Evolutionary conservation across 306 rosid species (phyloP), one percentile per base, ranked within the genome.

Genomic region (Macrotyloma uniflorum): DNA sequence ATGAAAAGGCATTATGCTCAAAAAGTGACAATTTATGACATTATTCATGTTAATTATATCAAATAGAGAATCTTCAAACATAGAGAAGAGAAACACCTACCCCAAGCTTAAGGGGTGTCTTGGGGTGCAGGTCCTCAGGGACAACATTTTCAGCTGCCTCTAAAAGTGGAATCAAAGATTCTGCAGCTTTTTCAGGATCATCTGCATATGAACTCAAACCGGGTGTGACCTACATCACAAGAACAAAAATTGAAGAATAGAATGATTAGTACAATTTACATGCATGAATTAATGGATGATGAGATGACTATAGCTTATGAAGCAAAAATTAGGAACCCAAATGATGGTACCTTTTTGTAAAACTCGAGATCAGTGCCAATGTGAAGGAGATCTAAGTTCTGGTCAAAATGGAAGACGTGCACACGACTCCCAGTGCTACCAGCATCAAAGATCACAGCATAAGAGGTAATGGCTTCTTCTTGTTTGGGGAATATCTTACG

Each of bases 351-450:
- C 88, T 79, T 86, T 2, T 20, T 5, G 73, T 46, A 67, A 59
- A 85, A 86, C 74, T 90, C 96, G 19, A 90, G 79, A 71, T 77
- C 88, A 7, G 81, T 76, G 46, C 94, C 94, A 55, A 89, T 87
- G 38, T 76, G 91, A 47, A 90, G 71, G 69, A 93, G 98, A 68
- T 89, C 83, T 13, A 89, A 89, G 72, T 79, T 75, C 4, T 80
- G 84, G 35, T 93, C 90, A 36, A 93, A 91, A 51, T 82, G 77
- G 80, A 82, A 93, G 54, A 91, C 98, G 66, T 93, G 96, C 5
- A 93, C 87, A 13, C 98, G 96, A 61, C 87, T 89, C 1, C 98
- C 96, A 15, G 96, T 89, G 84, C 98, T 93, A 16, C 96, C 96
- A 40, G 96, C 98, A 74, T 93, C 98, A 67, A 93, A 87, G 8